Evolutionary conservation across 176 grass and related monocot genomes (phyloP), one percentile per base, ranked within the genome.

Genomic region (Puya raimondii): DNA sequence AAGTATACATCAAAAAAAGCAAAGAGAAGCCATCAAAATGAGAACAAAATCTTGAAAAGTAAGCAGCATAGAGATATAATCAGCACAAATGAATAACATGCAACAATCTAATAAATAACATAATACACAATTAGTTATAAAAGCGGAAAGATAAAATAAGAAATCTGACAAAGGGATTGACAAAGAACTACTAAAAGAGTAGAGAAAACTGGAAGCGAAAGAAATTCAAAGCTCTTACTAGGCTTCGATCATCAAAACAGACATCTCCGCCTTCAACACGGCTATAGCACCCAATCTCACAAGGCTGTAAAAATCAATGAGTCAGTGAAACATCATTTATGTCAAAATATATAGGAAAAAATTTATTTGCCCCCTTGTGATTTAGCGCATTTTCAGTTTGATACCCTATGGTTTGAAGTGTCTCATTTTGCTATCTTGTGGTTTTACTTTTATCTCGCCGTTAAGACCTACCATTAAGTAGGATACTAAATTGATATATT

Each of bases 161-260:
- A 16, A 22, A 59, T 59, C 8, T 18, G 56, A 59, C 20, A 9
- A 10, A 59, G 20, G 9, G 16, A 59, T 59, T 59, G 16, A 7
- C n/a, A 18, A 0, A 61, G 20, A 61, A 20, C 56, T 61, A 10
- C 17, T 21, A 51, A 73, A 65, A 78, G 54, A 33, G 20, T 17
- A 73, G 66, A 50, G 70, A 56, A 73, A 90, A 81, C 33, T 18
- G 50, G 56, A 67, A 73, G 10, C 9, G 33, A 33, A 49, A 72
- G 27, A 12, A 76, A 48, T 16, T 71, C 15, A 65, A 16, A 71
- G 20, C 53, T 57, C 83, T 82, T 81, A 99, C 94, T 90, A 99
- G 83, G 80, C 90, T 90, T 52, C 94, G 84, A 68, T 99, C 94
- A 63, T 99, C 82, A 80, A 99, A 99, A 82, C 84, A 75, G 57